These are phyloP conservation scores for Nidularia sp. DNA, from an alignment of 768 basidiomycete genomes.

Conservation along the genomic window DNA sequence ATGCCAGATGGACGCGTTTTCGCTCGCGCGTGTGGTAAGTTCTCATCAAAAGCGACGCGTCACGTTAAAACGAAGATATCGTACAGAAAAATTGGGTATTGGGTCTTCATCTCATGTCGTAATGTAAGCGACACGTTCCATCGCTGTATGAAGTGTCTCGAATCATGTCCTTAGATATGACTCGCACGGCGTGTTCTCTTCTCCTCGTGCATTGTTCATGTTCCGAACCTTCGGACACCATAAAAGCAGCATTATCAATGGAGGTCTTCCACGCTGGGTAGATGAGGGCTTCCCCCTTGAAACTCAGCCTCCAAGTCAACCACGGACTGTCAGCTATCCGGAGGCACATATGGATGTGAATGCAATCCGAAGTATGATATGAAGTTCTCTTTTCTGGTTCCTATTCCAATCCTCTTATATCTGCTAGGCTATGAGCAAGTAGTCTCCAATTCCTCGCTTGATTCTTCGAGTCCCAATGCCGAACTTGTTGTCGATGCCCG, in stretches of 20 bases:
- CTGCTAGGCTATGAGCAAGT: constrained; percentile 76
- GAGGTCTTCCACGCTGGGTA: constrained; percentile 86
- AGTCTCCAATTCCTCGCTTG: constrained; percentile 58
- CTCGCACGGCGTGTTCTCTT: constrained; percentile 83
- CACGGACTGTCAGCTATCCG: constrained; percentile 38
- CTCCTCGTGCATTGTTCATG: constrained; percentile 91
- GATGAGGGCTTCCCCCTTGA: constrained; percentile 60
- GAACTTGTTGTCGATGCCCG: constrained; percentile 89
- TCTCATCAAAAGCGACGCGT: neutral
- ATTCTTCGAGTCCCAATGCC: constrained; percentile 35
- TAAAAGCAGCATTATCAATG: constrained; percentile 84
- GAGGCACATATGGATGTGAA: constrained; percentile 47
- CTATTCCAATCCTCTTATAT: neutral
- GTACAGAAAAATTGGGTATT: constrained; percentile 68
- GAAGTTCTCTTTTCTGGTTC: neutral
- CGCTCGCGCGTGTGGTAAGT: constrained; percentile 74
- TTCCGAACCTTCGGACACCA: constrained; percentile 90
- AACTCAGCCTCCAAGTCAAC: constrained; percentile 20
- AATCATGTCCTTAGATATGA: constrained; percentile 65
- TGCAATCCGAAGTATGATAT: constrained; percentile 44
- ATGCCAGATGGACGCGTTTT: constrained; percentile 75
- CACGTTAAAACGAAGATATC: no score
- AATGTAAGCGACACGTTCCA: constrained; percentile 42
- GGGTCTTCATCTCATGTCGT: constrained; percentile 73
- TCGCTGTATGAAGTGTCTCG: neutral